Conservation (phyloP, 441 rosid genomes). For the Gossypium schwendimanii region DNA sequence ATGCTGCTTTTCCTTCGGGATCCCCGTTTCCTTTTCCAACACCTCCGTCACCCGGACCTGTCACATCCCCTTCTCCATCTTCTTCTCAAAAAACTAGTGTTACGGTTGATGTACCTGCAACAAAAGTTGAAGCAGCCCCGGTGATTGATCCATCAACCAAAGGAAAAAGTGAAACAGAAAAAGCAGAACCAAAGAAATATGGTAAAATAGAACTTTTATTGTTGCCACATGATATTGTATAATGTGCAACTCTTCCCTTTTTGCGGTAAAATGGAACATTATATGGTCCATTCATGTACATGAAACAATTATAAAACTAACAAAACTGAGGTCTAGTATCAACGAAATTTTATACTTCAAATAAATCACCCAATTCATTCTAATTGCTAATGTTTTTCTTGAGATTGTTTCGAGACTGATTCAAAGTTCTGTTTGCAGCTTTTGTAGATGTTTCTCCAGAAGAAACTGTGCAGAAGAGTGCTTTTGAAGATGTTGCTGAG, state of each 20-base stretch:
- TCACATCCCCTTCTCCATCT: constrained; percentile 37
- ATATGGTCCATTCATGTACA: background rate
- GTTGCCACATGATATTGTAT: background rate
- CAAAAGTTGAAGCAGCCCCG: constrained; percentile 52
- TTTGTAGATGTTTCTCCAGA: constrained; percentile 88
- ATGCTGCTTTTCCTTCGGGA: constrained; percentile 45
- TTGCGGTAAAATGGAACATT: background rate
- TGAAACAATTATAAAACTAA: background rate
- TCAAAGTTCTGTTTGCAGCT: constrained; percentile 42
- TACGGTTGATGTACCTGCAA: constrained; percentile 65
- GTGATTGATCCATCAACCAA: constrained; percentile 26
- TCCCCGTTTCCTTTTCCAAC: constrained; percentile 67
- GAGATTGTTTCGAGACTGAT: background rate
- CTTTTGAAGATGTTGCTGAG: constrained; percentile 55
- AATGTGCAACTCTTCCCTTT: background rate
- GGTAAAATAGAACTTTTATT: constrained; percentile 35
- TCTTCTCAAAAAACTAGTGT: constrained; percentile 42
- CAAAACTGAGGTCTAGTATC: background rate
- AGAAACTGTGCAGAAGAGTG: constrained; percentile 55
- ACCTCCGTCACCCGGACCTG: constrained; percentile 40
- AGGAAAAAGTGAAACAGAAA: constrained; percentile 31
- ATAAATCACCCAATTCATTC: background rate
- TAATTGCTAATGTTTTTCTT: background rate
- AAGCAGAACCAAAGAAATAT: constrained; percentile 55
- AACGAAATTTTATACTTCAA: background rate